A percentile compares a stretch with the other conserved stretches of the same genome.
Conservation (phyloP, 441 rosid genomes). For the Jatropha podagrica region DNA sequence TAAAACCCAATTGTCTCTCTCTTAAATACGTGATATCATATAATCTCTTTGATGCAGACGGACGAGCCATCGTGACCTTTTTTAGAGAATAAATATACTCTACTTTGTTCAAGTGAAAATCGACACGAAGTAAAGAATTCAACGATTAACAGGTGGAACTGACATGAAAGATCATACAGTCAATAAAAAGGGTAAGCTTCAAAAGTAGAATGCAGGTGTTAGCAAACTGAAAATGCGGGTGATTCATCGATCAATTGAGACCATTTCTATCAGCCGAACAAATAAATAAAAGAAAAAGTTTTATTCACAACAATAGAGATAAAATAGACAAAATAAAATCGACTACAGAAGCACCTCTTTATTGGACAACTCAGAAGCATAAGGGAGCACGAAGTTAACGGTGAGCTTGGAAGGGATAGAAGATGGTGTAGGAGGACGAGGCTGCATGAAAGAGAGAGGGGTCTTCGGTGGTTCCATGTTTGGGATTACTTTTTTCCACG, state of each 20-base stretch:
- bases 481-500: slow-evolving; percentile 50
- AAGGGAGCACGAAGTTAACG: slow-evolving; percentile 56
- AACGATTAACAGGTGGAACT: not conserved
- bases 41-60: not conserved
- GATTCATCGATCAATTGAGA: not conserved
- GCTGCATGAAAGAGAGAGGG: slow-evolving; percentile 42
- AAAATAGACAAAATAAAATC: not conserved
- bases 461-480: slow-evolving; percentile 51
- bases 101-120: not conserved
- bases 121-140: not conserved
- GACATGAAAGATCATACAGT: not conserved
- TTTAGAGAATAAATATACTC: not conserved
- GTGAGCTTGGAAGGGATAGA: slow-evolving; percentile 53
- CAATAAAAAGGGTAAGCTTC: too few relatives aligned
- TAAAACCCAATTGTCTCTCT: not conserved
- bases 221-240: not conserved
- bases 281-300: not conserved
- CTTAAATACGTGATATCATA: not conserved
- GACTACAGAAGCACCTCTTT: slow-evolving; percentile 36
- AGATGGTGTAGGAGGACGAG: slow-evolving; percentile 40
- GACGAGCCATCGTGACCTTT: not conserved
- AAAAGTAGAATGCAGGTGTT: too few relatives aligned
- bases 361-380: slow-evolving; percentile 40
- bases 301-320: not conserved
- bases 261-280: not conserved